Percentiles rank a stretch among this genome's conserved stretches.
phyloP scores from a whole-genome alignment of 73 alveolate genomes.

The Paramecium pentaurelia region DNA sequence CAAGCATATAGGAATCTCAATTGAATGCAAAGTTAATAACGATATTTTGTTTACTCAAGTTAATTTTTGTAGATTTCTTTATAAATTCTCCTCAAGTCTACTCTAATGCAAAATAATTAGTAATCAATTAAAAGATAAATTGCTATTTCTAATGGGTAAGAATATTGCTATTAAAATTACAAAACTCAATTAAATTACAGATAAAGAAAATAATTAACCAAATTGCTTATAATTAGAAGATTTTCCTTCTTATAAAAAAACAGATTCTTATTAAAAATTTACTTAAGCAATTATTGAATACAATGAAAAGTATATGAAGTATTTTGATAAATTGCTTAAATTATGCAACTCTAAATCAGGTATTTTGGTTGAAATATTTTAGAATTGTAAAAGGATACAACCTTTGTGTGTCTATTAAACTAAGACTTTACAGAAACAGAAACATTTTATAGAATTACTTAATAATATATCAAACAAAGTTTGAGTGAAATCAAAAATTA shows the following conservation, averaged over 20 bases:
- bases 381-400: conserved; percentile 4
- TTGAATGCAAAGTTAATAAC: not conserved
- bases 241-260: not conserved
- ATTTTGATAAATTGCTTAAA: conserved; percentile 13
- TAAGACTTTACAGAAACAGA: conserved; percentile 12
- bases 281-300: conserved; percentile 22
- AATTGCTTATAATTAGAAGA: conserved; percentile 24
- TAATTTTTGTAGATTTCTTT: conserved; percentile 28
- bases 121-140: not conserved
- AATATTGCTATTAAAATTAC: conserved; percentile 21
- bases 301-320: conserved; percentile 15
- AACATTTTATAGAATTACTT: not conserved
- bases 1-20: not conserved
- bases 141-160: conserved; percentile 13
- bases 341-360: not conserved
- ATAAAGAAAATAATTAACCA: not conserved
- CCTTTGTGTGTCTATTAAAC: not conserved
- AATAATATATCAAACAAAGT: not conserved
- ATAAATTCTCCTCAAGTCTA: not conserved
- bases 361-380: not conserved
- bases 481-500: not conserved
- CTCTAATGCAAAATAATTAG: not conserved
- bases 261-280: conserved; percentile 27
- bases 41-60: conserved; percentile 31
- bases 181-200: not conserved